These are phyloP conservation scores for Trametes maxima DNA, from an alignment of 768 basidiomycete genomes.

Conservation along the genomic window DNA sequence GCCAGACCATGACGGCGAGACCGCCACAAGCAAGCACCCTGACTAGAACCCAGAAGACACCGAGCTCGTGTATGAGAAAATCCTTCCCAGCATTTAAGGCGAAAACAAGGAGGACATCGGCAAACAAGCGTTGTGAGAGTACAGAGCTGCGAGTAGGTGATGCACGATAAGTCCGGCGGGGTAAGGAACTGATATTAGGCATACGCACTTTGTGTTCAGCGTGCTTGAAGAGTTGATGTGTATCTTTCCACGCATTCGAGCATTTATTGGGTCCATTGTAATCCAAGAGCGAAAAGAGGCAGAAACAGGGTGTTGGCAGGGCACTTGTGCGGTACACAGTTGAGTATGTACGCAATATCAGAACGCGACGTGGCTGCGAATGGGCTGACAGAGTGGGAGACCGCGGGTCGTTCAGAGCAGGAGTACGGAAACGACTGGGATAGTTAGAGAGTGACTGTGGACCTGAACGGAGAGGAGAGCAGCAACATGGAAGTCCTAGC, in stretches of 20 bases:
- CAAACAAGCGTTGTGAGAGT: conserved; percentile 57
- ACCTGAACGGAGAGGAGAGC: too few species aligned
- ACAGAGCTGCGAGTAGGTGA: conserved; percentile 38
- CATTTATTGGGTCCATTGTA: conserved; percentile 35
- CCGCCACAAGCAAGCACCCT: conserved; percentile 73
- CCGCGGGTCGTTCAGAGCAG: too few species aligned
- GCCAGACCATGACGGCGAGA: conserved; percentile 65
- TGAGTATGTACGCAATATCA: too few species aligned
- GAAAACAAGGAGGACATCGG: conserved; percentile 65
- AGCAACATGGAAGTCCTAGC: too few species aligned
- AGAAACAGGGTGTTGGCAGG: too few species aligned
- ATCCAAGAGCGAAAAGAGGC: too few species aligned
- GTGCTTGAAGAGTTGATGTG: conserved; percentile 30
- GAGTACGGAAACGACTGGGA: too few species aligned
- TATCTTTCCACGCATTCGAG: conserved; percentile 41
- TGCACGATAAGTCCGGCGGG: conserved; percentile 22
- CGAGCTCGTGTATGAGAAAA: conserved; percentile 66
- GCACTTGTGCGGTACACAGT: too few species aligned
- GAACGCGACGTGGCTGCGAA: too few species aligned
- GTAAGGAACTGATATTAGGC: conserved; percentile 11
- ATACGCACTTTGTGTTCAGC: conserved; percentile 21
- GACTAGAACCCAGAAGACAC: conserved; percentile 77
- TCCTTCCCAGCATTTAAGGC: conserved; percentile 67
- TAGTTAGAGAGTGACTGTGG: too few species aligned
- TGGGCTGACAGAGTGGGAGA: too few species aligned